phyloP scores from a whole-genome alignment of 768 basidiomycete genomes.

The Suillus bovinus region DNA sequence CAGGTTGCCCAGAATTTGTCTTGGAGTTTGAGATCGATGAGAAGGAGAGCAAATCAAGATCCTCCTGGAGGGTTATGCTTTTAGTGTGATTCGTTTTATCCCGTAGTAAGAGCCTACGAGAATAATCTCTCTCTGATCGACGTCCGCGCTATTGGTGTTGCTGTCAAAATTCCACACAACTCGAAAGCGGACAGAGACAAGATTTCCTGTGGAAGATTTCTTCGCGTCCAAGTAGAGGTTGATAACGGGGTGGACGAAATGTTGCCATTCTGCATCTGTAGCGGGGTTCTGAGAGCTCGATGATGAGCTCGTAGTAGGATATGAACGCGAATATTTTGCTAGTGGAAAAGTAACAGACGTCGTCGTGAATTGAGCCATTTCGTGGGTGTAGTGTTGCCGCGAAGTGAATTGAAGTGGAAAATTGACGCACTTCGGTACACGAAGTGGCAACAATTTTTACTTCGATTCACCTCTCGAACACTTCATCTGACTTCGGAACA shows the following conservation, averaged over 20 bases:
- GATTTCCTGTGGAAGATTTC: constrained; percentile 46
- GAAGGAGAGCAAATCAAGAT: constrained; percentile 71
- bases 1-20: constrained; percentile 31
- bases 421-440: no score
- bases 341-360: constrained; percentile 57
- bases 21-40: constrained; percentile 44
- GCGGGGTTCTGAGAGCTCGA: constrained; percentile 17
- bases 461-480: no score
- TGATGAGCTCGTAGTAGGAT: constrained; percentile 36
- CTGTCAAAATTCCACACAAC: constrained; percentile 61
- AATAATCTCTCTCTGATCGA: constrained; percentile 55
- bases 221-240: constrained; percentile 61
- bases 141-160: constrained; percentile 35
- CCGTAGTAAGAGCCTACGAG: constrained; percentile 52
- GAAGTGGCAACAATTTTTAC: no score
- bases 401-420: no score
- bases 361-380: constrained; percentile 45
- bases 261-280: constrained; percentile 65
- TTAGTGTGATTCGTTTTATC: constrained; percentile 14
- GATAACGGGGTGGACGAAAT: constrained; percentile 71
- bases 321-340: constrained; percentile 68
- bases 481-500: no score
- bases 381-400: not conserved
- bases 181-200: constrained; percentile 65
- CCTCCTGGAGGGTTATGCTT: constrained; percentile 52